These are phyloP conservation scores for Albifimbria verrucaria DNA, from an alignment of 2,329 filamentous ascomycete genomes.

Conservation along the genomic window DNA sequence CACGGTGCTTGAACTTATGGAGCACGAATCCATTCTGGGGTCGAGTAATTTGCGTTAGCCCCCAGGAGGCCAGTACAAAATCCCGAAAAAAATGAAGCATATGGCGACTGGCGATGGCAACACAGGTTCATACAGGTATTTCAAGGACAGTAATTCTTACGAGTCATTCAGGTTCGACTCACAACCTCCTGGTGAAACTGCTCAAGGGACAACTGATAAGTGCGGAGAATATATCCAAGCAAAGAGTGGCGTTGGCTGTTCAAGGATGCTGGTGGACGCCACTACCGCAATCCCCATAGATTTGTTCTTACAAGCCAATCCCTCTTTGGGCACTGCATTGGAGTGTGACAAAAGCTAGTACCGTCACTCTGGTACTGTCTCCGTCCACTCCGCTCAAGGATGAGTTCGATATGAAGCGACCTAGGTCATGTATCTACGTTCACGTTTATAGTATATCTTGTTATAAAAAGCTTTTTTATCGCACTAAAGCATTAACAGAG, in stretches of 20 bases:
- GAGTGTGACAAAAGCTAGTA: background rate
- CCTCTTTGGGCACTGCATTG: constrained; percentile 4
- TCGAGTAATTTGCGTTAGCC: constrained; percentile 9
- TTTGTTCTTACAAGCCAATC: constrained; percentile 2
- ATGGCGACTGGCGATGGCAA: background rate
- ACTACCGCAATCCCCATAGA: background rate
- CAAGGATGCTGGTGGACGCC: background rate
- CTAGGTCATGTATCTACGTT: too few species aligned
- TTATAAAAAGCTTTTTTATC: too few species aligned
- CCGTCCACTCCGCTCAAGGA: too few species aligned
- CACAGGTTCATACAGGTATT: constrained; percentile 4
- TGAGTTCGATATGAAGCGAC: too few species aligned
- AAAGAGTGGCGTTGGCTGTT: background rate
- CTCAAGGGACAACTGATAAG: constrained; percentile 6
- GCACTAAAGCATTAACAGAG: too few species aligned
- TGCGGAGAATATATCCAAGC: constrained; percentile 7
- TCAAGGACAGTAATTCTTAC: constrained; percentile 1
- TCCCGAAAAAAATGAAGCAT: too few species aligned
- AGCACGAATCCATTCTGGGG: constrained; percentile 11
- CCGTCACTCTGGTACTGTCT: background rate
- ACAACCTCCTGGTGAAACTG: constrained; percentile 1
- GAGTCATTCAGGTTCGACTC: too few species aligned
- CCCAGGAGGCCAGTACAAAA: too few species aligned
- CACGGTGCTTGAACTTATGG: constrained; percentile 9
- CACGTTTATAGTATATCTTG: too few species aligned